Evolutionary conservation across 2,329 filamentous ascomycete genomes (phyloP), one percentile per base, ranked within the genome.

Genomic region (Sordariomycetes sp.): DNA sequence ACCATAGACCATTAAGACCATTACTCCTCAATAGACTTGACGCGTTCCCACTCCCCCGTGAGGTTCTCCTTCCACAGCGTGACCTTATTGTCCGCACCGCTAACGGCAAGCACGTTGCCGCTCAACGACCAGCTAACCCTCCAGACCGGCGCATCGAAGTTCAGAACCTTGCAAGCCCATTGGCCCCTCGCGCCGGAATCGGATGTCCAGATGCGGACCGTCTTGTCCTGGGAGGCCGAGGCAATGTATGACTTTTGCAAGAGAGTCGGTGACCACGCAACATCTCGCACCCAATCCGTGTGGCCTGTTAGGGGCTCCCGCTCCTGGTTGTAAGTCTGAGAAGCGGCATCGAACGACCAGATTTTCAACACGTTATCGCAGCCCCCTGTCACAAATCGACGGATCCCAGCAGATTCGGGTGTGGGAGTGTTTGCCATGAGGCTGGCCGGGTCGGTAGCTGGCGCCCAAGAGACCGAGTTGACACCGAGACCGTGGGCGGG

Each of bases 21-120:
- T 66, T 77, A 95, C 74, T 95, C 90, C 70, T 96, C 92, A 69
- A 99, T 91, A 59, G 89, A 90, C 81, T 96, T 96, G 63, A 97
- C 89, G 66, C 88, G 89, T 73, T 97, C 91, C 94, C 94, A 99
- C 68, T 95, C 89, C 57, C 94, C 94, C 69, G 87, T 88, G 64
- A 99, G 76, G 69, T 95, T 95, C 80, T 99, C 94, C 80, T 97
- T 99, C 92, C 92, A 99, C 70, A 99, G 73, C 57, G 87, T 95
- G 58, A 99, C 91, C 75, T 95, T 91, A 78, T 99, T 99, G 73
- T 99, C 92, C 28, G 87, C 89, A 45, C 90, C 90, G 68, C 88
- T 94, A 61, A 96, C 90, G 10, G 94, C 94, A 65, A 99, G 78
- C 22, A 97, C 91, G 69, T 99, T 99, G 56, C 94, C 94, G 70